Evolutionary conservation across 2,329 filamentous ascomycete genomes (phyloP).

Genomic region (Calonectria fujianensis): DNA sequence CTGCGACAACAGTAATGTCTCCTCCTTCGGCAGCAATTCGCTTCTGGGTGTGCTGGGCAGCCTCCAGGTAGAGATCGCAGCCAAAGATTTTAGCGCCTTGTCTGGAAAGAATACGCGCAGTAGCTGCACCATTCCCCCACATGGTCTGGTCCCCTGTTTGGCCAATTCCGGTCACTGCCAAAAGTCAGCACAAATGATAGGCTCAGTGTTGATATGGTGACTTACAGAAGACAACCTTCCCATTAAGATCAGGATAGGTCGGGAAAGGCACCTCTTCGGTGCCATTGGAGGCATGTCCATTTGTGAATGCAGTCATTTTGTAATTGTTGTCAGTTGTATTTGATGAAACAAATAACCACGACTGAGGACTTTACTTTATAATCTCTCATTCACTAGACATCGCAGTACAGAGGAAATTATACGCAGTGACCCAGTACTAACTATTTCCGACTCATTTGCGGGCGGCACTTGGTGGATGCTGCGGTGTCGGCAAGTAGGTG

Average conservation of each 20-base stretch:
- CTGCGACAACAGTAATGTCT: neutral
- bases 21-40: constrained; percentile 9
- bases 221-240: constrained; percentile 14
- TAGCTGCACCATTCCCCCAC: constrained; percentile 16
- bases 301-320: constrained; percentile 1
- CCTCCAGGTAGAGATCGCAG: neutral
- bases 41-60: neutral
- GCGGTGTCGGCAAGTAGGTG: neutral
- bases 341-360: neutral
- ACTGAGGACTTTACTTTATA: neutral
- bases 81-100: constrained; percentile 5
- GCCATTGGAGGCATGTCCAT: neutral
- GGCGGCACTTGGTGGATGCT: neutral
- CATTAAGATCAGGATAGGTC: neutral
- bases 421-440: neutral
- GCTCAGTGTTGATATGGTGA: neutral
- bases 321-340: neutral
- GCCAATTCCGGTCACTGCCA: constrained; percentile 7
- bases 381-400: neutral
- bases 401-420: neutral
- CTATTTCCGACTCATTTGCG: neutral
- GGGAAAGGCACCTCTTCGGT: constrained; percentile 10
- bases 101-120: constrained; percentile 1
- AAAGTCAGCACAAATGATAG: neutral
- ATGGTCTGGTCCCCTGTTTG: constrained; percentile 10